Base-by-base conservation (phyloP, 305 asterid species). In the Fraxinus sp. region DNA sequence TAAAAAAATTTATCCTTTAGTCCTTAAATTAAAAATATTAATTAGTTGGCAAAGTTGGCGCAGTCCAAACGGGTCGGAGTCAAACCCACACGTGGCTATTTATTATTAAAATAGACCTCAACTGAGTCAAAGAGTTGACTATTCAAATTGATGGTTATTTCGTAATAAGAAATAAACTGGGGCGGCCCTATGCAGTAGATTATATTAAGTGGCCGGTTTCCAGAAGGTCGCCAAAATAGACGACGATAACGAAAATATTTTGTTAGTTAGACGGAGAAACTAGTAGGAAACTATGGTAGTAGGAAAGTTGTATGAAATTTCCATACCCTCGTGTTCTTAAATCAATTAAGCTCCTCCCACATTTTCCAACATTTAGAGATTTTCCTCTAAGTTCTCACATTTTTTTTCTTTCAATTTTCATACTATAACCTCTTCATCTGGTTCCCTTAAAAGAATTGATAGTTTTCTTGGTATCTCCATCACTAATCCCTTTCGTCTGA, bases 171-270 rank as follows among this genome's bases (percentile, higher is more conserved):
- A 10, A 0, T 4, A 7, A 16, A 22, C 4, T 22, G 73, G n/a
- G 10, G 30, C 22, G 22, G 75, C 33, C 13, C 22, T 46, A 2
- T 30, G 2, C 22, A 32, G 22, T 14, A 4, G 41, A 70, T 41
- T 28, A 16, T 13, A n/a, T 68, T 26, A 32, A 1, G 26, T 44
- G 57, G 62, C 71, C 73, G 81, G 57, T 84, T 80, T 89, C 89
- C 84, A 80, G 91, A 86, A 83, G 82, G 70, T 59, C 36, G 74
- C 32, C 76, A 64, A 33, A 74, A 0, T 49, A 8, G 74, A 46
- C 77, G 13, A n/a, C 0, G 0, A 35, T 20, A 20, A 73, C 36
- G 2, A 37, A 57, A 74, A 8, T 18, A 20, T 62, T 28, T 66
- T 35, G 11, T 46, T 26, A 16, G 72, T 74, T 18, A 74, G 36